Evolutionary conservation across 192 early-diverging fungal species (phyloP), one percentile per base, ranked within the genome.

Genomic region (Podila epicladia): DNA sequence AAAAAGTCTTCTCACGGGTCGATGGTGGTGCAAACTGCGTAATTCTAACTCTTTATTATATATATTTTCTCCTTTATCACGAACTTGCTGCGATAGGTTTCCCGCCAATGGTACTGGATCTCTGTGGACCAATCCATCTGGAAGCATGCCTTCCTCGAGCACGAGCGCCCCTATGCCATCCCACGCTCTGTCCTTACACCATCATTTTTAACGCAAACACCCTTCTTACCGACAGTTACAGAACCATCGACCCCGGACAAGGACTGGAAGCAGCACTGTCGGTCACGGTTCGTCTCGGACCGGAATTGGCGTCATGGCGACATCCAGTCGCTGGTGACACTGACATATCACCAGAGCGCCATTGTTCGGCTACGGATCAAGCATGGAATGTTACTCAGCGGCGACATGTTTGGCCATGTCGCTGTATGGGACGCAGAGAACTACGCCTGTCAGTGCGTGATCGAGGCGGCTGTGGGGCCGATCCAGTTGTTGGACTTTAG

Each of bases 191-290:
- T 15, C 20, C 22, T 37, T 28, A 13, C 41, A 12, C 55, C 61
- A 20, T 63, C 50, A 33, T 63, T 20, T 4, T 65, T 45, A 29
- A 20, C 17, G 48, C 37, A 15, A 7, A 9, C n/a, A 0, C n/a
- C 63, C 41, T 48, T 33, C 3, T 22, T 9, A 13, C 33, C 67
- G 28, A 22, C 57, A 1, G 58, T 62, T 0, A 17, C 60, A 62
- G 15, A 45, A 60, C 37, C 60, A 26, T 7, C 51, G 4, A 19
- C 15, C 12, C 38, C 12, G 13, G 37, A 57, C 20, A 67, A 19
- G 59, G 71, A 80, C 51, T 80, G 77, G 77, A 80, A 80, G n/a
- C 65, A 73, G 38, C 60, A 68, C n/a, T 80, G 77, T 41, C 70
- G 60, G n/a, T 38, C 59, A n/a, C 49, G 77, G 50, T n/a, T 80